Evolutionary conservation across 83 land plant species (phyloP), one percentile per base, ranked within the genome.

Genomic region (Diphasiastrum complanatum): DNA sequence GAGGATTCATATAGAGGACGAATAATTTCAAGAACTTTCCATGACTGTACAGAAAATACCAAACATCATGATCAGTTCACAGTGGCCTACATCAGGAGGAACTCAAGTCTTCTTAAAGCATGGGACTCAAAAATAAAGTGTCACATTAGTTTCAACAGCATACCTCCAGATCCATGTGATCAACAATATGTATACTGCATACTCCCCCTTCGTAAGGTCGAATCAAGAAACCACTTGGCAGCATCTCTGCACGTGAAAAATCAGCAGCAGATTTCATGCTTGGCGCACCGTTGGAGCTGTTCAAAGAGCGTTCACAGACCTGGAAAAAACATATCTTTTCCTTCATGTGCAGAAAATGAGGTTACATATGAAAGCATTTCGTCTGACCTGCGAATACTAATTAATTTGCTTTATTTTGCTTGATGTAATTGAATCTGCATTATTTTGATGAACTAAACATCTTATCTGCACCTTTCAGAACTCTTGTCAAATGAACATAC

Each of bases 1-100:
- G 98, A 84, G 19, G 98, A 88, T 65, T 89, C 96, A 57, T 92
- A 92, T 14, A 89, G 78, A n/a, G 98, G 98, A 37, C 98, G 76
- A 10, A 92, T 74, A 32, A 92, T 91, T 66, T 92, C 98, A 51
- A 88, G 98, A 22, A 83, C 96, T 23, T 82, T 92, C 86, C 88
- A 89, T 27, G 84, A 81, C 98, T 92, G 61, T 33, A 52, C n/a
- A 11, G 37, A 26, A 27, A 10, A 20, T 66, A 28, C 20, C 31
- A 59, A 68, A 36, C 27, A 29, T 28, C 24, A 31, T 47, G 19
- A 38, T 37, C 6, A 34, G 33, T 24, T 41, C 12, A 6, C 46
- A 38, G 11, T 11, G 6, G 3, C 11, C 40, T 46, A 31, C 10
- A 2, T 25, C 28, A 24, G 32, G 33, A 20, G 26, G 28, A 25